Evolutionary conservation across 441 rosid genomes (phyloP), one percentile per base, ranked within the genome.

Genomic region (Macaranga tanarius): DNA sequence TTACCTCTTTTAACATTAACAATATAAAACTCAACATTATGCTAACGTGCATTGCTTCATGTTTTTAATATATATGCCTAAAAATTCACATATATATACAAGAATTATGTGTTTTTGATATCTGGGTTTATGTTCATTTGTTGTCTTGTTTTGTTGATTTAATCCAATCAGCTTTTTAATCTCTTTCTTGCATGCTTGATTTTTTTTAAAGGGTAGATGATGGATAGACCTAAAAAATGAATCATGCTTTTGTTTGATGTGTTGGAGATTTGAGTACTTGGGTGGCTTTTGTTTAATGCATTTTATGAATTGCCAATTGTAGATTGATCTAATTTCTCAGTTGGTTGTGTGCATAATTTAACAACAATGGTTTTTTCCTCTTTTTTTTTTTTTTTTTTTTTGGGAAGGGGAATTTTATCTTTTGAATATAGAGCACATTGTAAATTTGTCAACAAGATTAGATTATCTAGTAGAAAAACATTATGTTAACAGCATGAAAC

Each of bases 121-220:
- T 16, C 20, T 38, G 64, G 44, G 75, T 71, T 51, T 38, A 66
- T 59, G 47, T 28, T 25, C 26, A 42, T 16, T 52, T 52, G 56
- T 19, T n/a, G 1, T 52, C 10, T 0, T 52, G 0, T 52, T 52
- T n/a, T 52, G 3, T 52, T 52, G 57, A 42, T 42, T 42, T 42
- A 42, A 42, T 42, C 47, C 47, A 52, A 19, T 19, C 57, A 52
- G 57, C 57, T n/a, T 16, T 51, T 52, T 34, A 34, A 34, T 34
- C 0, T 34, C 38, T 34, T n/a, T 52, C 8, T 52, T 52, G 23
- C 19, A 5, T 42, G 7, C 10, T 42, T 10, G 47, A 42, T 7
- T 34, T 34, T 5, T 34, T 34, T 34, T 34, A 34, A n/a, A n/a
- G 38, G 38, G 6, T 34, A 7, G 38, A 34, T 34, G 38, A 34